Evolutionary conservation across 768 basidiomycete genomes (phyloP).

Genomic region (Termitomyces sp.): DNA sequence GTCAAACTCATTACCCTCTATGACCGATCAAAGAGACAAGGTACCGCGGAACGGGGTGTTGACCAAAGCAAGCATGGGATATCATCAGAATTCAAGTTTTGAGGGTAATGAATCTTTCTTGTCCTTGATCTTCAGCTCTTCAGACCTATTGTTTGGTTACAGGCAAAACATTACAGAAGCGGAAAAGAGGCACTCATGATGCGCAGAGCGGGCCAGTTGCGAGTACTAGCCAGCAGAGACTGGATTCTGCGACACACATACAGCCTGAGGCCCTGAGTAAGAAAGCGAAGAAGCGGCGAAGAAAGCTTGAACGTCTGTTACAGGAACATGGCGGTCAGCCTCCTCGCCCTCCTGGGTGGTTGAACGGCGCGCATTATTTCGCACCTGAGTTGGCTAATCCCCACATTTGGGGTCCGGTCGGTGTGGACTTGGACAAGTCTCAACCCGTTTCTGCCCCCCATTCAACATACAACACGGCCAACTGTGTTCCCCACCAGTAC

Average conservation of each 20-base stretch:
- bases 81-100: not conserved
- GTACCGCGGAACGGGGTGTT: not conserved
- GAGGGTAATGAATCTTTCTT: conserved; percentile 5
- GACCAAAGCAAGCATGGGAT: not conserved
- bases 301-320: conserved; percentile 31
- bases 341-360: conserved; percentile 2
- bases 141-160: not conserved
- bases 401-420: not conserved
- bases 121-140: not conserved
- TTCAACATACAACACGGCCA: conserved; percentile 10
- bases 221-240: conserved; percentile 7
- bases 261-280: conserved; percentile 21
- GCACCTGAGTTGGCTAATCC: not conserved
- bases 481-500: conserved; percentile 9
- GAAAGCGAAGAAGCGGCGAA: conserved; percentile 38
- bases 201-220: not conserved
- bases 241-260: not conserved
- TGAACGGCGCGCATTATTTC: conserved; percentile 6
- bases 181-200: conserved; percentile 9
- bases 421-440: not conserved
- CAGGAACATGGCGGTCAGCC: conserved; percentile 22
- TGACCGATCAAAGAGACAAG: conserved; percentile 4
- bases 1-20: not conserved
- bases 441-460: not conserved
- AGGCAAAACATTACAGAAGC: conserved; percentile 10